Evolutionary conservation across 495 filamentous ascomycete species (phyloP).

Genomic region (Tuber magnatum): DNA sequence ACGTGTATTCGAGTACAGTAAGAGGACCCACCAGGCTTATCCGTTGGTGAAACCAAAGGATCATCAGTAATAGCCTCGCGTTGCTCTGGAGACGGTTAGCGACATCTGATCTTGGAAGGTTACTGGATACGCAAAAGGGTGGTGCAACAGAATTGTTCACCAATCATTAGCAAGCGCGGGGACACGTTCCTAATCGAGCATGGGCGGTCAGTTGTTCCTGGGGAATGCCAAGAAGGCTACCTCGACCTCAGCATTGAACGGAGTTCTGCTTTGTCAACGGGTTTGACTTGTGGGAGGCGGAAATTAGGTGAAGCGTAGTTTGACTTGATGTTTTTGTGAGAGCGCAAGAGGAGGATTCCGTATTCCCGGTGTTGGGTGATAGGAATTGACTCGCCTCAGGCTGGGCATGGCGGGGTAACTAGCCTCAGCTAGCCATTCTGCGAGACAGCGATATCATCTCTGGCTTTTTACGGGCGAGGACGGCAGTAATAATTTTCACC

Average conservation of each 20-base stretch:
- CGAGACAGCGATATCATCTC: background rate
- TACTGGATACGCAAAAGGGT: background rate
- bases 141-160: background rate
- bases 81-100: background rate
- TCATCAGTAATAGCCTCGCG: background rate
- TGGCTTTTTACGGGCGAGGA: background rate
- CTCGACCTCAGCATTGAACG: background rate
- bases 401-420: background rate
- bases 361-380: background rate
- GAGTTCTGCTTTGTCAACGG: background rate
- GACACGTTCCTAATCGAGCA: background rate
- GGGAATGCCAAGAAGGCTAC: background rate
- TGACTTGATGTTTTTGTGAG: background rate
- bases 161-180: background rate
- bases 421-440: background rate
- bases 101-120: background rate
- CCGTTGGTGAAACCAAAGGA: background rate
- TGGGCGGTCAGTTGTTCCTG: background rate
- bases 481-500: background rate
- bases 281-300: background rate
- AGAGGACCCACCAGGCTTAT: background rate
- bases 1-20: too few relatives aligned
- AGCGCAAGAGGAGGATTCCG: background rate
- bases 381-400: background rate
- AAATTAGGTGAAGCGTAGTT: background rate